Evolutionary conservation across 2,329 filamentous ascomycete genomes (phyloP).

Genomic region (Colletotrichum endophyticum): DNA sequence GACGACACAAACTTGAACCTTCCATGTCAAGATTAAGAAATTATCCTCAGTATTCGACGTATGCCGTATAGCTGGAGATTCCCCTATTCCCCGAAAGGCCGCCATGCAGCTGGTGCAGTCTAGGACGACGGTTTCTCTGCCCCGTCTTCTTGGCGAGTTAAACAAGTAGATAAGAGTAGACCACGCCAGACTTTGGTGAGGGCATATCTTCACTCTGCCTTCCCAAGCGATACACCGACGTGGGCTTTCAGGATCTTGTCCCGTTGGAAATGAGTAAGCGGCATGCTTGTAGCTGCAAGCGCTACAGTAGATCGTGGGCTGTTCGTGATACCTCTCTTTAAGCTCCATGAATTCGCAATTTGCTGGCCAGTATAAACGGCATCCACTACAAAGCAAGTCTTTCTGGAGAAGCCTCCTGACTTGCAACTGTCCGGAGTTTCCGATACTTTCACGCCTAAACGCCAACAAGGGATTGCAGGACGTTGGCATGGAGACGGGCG

Average conservation of each 20-base stretch:
- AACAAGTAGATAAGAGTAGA: not conserved
- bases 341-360: not conserved
- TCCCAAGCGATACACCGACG: not conserved
- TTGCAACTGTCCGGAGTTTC: not conserved
- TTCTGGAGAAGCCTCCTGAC: not conserved
- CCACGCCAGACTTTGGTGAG: not conserved
- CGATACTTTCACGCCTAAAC: not conserved
- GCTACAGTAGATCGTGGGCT: not conserved
- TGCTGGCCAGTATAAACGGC: not conserved
- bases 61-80: not conserved
- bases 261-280: not conserved
- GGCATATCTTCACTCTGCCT: not conserved
- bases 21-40: not conserved
- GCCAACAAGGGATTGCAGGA: not conserved
- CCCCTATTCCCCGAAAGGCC: not conserved
- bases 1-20: not conserved
- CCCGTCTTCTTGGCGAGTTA: rapidly evolving
- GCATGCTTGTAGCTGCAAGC: not conserved
- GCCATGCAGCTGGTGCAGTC: not conserved
- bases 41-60: not conserved
- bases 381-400: not conserved
- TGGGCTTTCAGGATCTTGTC: not conserved
- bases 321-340: not conserved
- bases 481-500: not conserved
- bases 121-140: rapidly evolving